Evolutionary conservation across 805 yeast species (phyloP).

Genomic region (Spencermartinsiella europaea): DNA sequence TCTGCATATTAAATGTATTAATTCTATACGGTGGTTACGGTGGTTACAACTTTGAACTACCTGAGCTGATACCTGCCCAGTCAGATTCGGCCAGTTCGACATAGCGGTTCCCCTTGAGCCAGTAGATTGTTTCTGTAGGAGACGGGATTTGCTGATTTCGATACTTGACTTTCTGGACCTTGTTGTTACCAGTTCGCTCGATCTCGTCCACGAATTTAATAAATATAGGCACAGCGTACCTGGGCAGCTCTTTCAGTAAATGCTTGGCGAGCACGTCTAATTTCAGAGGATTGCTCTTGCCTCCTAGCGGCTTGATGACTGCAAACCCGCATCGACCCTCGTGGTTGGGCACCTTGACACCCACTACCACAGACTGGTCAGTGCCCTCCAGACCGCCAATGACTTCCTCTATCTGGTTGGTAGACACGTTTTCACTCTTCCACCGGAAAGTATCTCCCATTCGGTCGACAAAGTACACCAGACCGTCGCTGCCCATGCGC

Average conservation of each 20-base stretch:
- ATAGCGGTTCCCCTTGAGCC: constrained; percentile 58
- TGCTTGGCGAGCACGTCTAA: constrained; percentile 37
- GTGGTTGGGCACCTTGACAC: constrained; percentile 79
- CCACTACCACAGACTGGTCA: constrained; percentile 71
- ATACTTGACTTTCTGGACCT: constrained; percentile 67
- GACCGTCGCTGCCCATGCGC: constrained; percentile 58
- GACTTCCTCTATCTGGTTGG: constrained; percentile 83
- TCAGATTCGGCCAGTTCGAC: constrained; percentile 49
- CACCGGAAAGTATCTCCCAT: constrained; percentile 94
- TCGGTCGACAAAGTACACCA: constrained; percentile 82
- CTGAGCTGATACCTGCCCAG: constrained; percentile 42
- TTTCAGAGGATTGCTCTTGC: constrained; percentile 26
- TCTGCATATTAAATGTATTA: too few species aligned
- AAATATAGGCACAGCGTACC: constrained; percentile 81
- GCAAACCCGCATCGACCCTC: constrained; percentile 96
- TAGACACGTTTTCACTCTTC: constrained; percentile 93
- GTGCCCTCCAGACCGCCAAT: constrained; percentile 34
- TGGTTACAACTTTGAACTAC: constrained; percentile 27
- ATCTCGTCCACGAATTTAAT: constrained; percentile 61
- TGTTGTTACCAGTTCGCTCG: constrained; percentile 72
- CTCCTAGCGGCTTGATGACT: constrained; percentile 51
- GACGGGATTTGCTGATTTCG: constrained; percentile 34
- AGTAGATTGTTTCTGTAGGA: constrained; percentile 54
- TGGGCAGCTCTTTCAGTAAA: constrained; percentile 52
- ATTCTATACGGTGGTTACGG: too few species aligned